phyloP scores from a whole-genome alignment of 1,284 basidiomycete species.

The Nidula niveotomentosa region DNA sequence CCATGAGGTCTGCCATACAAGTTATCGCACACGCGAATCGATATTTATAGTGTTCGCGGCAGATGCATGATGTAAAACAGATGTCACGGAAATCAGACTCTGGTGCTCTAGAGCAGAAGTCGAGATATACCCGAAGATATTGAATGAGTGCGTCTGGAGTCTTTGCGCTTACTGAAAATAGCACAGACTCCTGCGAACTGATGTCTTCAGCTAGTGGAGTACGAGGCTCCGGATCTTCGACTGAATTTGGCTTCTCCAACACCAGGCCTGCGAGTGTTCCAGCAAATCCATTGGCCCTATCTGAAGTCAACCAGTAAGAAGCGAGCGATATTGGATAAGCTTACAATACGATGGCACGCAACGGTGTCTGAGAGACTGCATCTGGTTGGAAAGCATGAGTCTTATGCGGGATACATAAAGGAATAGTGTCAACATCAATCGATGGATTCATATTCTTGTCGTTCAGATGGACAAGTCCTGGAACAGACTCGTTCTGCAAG shows the following conservation, averaged over 20 bases:
- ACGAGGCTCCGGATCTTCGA: background rate
- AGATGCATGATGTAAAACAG: conserved; percentile 32
- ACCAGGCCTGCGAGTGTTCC: conserved; percentile 32
- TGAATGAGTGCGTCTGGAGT: conserved; percentile 23
- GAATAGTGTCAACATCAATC: conserved; percentile 27
- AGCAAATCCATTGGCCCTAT: conserved; percentile 33
- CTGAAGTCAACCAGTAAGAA: background rate
- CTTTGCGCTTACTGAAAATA: conserved; percentile 34
- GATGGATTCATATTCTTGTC: conserved; percentile 28
- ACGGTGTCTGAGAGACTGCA: no score
- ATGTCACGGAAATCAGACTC: conserved; percentile 25
- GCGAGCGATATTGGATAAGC: no score
- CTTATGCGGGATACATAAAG: conserved; percentile 25
- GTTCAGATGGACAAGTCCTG: conserved; percentile 29
- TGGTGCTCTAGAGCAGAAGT: conserved; percentile 22
- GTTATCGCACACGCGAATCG: conserved; percentile 28
- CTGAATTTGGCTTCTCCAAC: conserved; percentile 25
- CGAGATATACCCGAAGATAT: conserved; percentile 28
- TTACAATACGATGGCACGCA: no score
- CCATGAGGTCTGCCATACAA: no score
- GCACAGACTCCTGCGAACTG: background rate
- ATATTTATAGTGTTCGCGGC: conserved; percentile 32
- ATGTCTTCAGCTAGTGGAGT: no score
- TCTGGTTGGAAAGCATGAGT: conserved; percentile 13
- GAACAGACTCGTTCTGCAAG: conserved; percentile 21